Evolutionary conservation across 306 rosid species (phyloP), one percentile per base, ranked within the genome.

Genomic region (Acacia melanoxylon): DNA sequence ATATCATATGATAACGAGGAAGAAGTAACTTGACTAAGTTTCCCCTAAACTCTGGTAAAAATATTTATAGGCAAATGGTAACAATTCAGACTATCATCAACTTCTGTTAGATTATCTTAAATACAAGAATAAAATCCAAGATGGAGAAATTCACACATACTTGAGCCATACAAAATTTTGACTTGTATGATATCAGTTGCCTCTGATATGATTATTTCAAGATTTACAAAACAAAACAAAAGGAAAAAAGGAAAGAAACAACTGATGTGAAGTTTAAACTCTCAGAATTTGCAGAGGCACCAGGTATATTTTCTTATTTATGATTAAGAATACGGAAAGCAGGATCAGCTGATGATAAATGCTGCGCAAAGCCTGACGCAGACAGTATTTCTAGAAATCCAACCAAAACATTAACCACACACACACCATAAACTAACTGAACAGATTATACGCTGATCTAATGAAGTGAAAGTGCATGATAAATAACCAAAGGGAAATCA

Each of bases 81-180:
- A 58, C 31, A 72, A 73, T 5, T 40, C 71, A 48, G 20, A 44
- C 31, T 69, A 29, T 62, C 46, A 48, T 20, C 41, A 65, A 63
- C 74, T 62, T 25, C 0, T 22, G 13, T 24, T 9, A 31, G 40
- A 71, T 56, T 24, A 81, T 20, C 59, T 20, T 5, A 12, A 22
- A 22, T 20, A 52, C 12, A 6, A 11, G 16, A 68, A 19, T 40
- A 68, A 22, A 77, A n/a, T 33, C 52, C 59, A 31, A 61, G 67
- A 19, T 4, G 51, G 20, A 42, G 66, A 48, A 46, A 8, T 68
- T 86, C 40, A 37, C 35, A 41, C 35, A 78, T 25, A 49, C 63
- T 33, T 67, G 29, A 29, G 61, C 59, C 62, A 29, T 58, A 24
- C 68, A 81, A 72, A 19, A 81, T 49, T 58, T 74, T 49, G 40